Conservation (phyloP, 352 stramenopile species). For the Globisporangium megalacanthum region DNA sequence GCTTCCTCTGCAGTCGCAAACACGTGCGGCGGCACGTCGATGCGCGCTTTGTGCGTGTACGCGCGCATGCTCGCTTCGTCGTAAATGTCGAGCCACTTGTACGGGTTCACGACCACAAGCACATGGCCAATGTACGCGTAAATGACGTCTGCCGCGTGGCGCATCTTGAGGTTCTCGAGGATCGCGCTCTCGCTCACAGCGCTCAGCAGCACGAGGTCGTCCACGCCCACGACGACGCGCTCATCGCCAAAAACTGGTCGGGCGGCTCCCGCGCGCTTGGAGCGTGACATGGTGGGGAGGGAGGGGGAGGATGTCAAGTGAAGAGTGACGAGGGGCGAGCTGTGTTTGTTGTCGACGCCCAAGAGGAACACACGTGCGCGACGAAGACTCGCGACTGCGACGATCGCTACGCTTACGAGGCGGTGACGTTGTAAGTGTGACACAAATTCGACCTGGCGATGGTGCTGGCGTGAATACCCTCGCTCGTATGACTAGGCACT, state of each 20-base stretch:
- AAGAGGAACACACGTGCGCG: no score
- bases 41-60: constrained; percentile 84
- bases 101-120: constrained; percentile 84
- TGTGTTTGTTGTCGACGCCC: no score
- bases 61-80: constrained; percentile 70
- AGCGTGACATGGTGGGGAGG: constrained; percentile 7
- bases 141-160: constrained; percentile 81
- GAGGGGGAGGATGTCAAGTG: background rate
- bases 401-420: no score
- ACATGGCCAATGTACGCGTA: constrained; percentile 88
- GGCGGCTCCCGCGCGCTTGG: constrained; percentile 8
- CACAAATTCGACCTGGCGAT: no score
- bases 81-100: constrained; percentile 91
- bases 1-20: constrained; percentile 84
- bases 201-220: constrained; percentile 77
- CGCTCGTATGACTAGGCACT: no score
- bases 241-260: constrained; percentile 45
- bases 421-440: no score
- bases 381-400: no score
- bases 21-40: constrained; percentile 82
- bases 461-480: no score
- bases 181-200: constrained; percentile 74
- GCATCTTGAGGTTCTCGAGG: constrained; percentile 87
- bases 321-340: no score
- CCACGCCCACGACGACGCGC: constrained; percentile 64